These are phyloP conservation scores for Clonostachys byssicola DNA, from an alignment of 2,329 filamentous ascomycete genomes.

Conservation along the genomic window DNA sequence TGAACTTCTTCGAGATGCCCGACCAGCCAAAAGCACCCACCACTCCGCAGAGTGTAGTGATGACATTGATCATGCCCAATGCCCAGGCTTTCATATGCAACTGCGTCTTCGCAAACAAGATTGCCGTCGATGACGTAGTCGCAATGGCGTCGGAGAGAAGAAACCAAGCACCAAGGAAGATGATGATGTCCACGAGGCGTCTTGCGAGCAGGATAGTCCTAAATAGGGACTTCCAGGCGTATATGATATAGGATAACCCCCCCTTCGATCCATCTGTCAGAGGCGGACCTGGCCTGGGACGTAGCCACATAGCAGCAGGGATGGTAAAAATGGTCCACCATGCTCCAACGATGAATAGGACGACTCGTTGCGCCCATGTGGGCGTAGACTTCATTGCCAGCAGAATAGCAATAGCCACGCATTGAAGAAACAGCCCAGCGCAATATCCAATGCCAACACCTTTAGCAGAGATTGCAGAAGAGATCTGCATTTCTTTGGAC, in stretches of 20 bases:
- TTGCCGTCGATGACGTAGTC: slow-evolving; percentile 89
- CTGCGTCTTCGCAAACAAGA: slow-evolving; percentile 92
- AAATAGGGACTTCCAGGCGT: slow-evolving; percentile 83
- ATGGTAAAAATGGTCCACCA: slow-evolving; percentile 96
- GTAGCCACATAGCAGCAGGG: slow-evolving; percentile 81
- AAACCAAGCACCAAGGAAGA: slow-evolving; percentile 90
- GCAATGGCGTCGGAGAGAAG: slow-evolving; percentile 91
- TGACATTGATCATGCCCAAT: slow-evolving; percentile 88
- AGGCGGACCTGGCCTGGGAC: slow-evolving; percentile 84
- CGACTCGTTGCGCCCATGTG: slow-evolving; percentile 80
- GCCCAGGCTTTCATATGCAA: slow-evolving; percentile 86
- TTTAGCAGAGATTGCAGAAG: slow-evolving; percentile 85
- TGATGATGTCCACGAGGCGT: slow-evolving; percentile 65
- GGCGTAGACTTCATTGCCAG: slow-evolving; percentile 64
- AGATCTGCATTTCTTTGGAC: slow-evolving; percentile 69
- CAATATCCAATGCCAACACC: slow-evolving; percentile 94
- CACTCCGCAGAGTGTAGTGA: slow-evolving; percentile 80
- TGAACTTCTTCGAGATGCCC: slow-evolving; percentile 65
- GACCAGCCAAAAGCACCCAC: slow-evolving; percentile 89
- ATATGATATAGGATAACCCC: slow-evolving; percentile 70
- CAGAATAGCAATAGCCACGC: slow-evolving; percentile 73
- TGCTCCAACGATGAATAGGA: slow-evolving; percentile 77
- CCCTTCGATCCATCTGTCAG: slow-evolving; percentile 43
- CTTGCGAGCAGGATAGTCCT: slow-evolving; percentile 74
- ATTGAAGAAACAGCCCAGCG: slow-evolving; percentile 80